phyloP scores from a whole-genome alignment of 768 basidiomycete species.

The Pisolithus microcarpus region DNA sequence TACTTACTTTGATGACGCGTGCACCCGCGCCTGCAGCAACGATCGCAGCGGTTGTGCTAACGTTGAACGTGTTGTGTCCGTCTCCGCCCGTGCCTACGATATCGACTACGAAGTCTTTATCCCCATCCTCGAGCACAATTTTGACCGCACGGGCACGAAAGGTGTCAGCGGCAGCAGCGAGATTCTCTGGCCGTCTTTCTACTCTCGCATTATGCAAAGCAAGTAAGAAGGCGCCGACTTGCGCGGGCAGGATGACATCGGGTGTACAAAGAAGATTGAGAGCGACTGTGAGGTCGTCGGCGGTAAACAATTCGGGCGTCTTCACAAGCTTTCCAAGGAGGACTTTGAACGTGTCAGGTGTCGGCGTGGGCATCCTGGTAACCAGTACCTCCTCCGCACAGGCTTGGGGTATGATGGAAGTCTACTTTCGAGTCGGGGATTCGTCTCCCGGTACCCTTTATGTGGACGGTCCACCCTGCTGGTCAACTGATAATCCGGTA shows the following conservation, averaged over 20 bases:
- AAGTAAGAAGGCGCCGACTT: slow-evolving; percentile 86
- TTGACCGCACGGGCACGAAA: slow-evolving; percentile 62
- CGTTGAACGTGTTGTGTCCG: slow-evolving; percentile 93
- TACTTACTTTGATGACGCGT: slow-evolving; percentile 79
- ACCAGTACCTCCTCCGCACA: background rate
- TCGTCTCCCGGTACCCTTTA: no score
- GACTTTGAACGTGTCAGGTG: slow-evolving; percentile 60
- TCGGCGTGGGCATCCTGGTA: slow-evolving; percentile 18
- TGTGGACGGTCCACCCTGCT: no score
- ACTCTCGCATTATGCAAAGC: slow-evolving; percentile 75
- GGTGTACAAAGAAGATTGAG: slow-evolving; percentile 72
- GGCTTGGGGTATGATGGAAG: background rate
- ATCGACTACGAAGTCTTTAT: slow-evolving; percentile 63
- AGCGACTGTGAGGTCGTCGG: slow-evolving; percentile 64
- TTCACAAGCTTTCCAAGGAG: slow-evolving; percentile 73
- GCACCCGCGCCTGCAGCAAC: slow-evolving; percentile 94
- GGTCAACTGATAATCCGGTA: no score
- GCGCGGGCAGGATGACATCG: slow-evolving; percentile 53
- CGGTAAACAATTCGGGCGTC: slow-evolving; percentile 75
- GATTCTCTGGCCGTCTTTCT: slow-evolving; percentile 67
- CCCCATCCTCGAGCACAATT: slow-evolving; percentile 49
- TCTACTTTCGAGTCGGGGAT: no score
- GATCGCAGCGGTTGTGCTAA: slow-evolving; percentile 89
- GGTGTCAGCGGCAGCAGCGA: slow-evolving; percentile 73
- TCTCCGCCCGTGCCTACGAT: slow-evolving; percentile 60